Evolutionary conservation across 2,329 filamentous ascomycete genomes (phyloP), one percentile per base, ranked within the genome.

Genomic region (Fusarium longipes): DNA sequence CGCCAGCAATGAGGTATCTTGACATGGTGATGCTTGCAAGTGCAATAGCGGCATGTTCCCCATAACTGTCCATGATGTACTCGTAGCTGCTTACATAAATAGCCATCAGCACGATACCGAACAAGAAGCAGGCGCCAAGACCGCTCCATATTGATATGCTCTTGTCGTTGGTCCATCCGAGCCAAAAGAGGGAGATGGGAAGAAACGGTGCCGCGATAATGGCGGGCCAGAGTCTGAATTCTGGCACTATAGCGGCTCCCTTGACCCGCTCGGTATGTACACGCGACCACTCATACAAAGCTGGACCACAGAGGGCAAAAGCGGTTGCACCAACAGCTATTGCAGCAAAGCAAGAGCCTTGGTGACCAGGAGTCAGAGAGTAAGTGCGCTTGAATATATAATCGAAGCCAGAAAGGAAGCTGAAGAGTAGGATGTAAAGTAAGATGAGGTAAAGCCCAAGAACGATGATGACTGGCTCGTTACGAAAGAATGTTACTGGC

Each of bases 51-150:
- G 84, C 81, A 63, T 85, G 86, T 9, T 79, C 79, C 40, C 83
- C 82, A 67, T 87, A 88, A 11, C 79, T 79, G 66, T 88, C 85
- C 57, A 88, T 87, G 51, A 88, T 83, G 70, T 88, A 88, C 77
- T 85, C 82, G 55, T 86, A 86, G 38, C 77, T 80, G 51, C 78
- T 80, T 61, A 85, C 82, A 73, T 85, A 86, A 12, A 86, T 77
- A 44, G 79, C 80, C 11, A 83, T 78, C 29, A 82, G 79, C 2
- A 82, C 83, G 63, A 81, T 82, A 8, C 85, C 85, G 68, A 87
- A 86, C 1, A 86, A 65, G 1, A 82, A 79, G n/a, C 79, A 83
- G 1, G 84, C 84, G 3, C 75, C 73, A 5, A 87, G 77, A 0
- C 82, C 82, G 18, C 80, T 82, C 84, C 84, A 87, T 18, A 73